Evolutionary conservation across 2,329 filamentous ascomycete species (phyloP), one percentile per base, ranked within the genome.

Genomic region (Colletotrichum sp.): DNA sequence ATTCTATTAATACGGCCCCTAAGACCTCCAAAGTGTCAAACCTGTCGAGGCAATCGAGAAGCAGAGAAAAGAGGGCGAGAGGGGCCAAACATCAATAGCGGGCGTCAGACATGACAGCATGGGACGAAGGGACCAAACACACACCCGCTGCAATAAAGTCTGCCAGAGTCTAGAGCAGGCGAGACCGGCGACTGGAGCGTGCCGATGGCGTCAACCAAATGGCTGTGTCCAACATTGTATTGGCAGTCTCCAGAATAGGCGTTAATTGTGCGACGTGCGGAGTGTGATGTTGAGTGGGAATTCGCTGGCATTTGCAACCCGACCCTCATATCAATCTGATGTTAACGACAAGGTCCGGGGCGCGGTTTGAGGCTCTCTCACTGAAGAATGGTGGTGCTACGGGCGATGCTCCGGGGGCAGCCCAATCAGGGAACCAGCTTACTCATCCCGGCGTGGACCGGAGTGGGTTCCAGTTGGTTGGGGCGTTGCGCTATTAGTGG

Each of bases 71-170:
- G 27, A 27, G 43, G 54, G 34, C n/a, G 43, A 43, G 43, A 33
- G 69, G 64, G 57, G 43, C 43, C 43, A 51, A 51, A 51, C 43
- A 51, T 15, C 58, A 27, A 34, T 15, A 29, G 55, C 47, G 27
- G 18, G 59, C n/a, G 51, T 64, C 33, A 64, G 36, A 59, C 33
- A 36, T 13, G 5, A 13, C 34, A 34, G 62, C 43, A 57, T 73
- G 62, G 71, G 71, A 73, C 62, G 71, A 31, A 62, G 68, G 62
- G 43, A 62, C 62, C 61, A 71, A 71, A 73, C 68, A 43, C 11
- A 51, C 27, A 21, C 51, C 21, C 24, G 62, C 12, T 36, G 15
- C 29, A 27, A 9, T 24, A 71, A 73, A 71, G 68, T 58, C 70
- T 71, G 33, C 21, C 29, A 16, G 62, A 33, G 62, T 66, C 68